These are phyloP conservation scores for Phytopythium aichiense DNA, from an alignment of 352 stramenopile genomes.

Conservation along the genomic window DNA sequence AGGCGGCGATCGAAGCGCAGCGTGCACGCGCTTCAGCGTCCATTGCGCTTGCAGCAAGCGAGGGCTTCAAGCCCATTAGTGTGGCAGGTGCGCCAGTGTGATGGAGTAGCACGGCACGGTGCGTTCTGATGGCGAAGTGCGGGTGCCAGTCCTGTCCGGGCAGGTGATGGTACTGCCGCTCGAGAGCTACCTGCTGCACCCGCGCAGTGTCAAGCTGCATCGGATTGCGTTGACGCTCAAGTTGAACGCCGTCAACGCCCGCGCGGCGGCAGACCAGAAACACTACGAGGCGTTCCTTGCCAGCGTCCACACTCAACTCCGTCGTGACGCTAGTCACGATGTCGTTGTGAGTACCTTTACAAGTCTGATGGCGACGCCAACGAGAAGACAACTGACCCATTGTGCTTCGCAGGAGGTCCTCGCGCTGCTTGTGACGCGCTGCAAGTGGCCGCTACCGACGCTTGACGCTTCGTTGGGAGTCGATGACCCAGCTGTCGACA, in stretches of 20 bases:
- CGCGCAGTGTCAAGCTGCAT: constrained; percentile 31
- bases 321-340: constrained; percentile 16
- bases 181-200: constrained; percentile 34
- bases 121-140: background rate
- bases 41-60: constrained; percentile 35
- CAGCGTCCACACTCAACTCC: constrained; percentile 17
- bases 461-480: constrained; percentile 19
- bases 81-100: constrained; percentile 26
- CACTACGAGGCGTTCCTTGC: constrained; percentile 27
- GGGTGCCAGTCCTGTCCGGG: constrained; percentile 23
- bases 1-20: constrained; percentile 15
- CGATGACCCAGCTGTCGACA: constrained; percentile 19
- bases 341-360: constrained; percentile 14
- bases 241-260: constrained; percentile 34
- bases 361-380: background rate
- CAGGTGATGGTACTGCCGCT: constrained; percentile 20
- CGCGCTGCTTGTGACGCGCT: constrained; percentile 29
- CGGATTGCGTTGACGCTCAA: constrained; percentile 35
- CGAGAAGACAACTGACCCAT: background rate
- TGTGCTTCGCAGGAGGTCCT: constrained; percentile 25
- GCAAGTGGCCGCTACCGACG: constrained; percentile 20
- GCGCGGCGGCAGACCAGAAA: constrained; percentile 12
- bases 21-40: constrained; percentile 17
- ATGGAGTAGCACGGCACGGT: background rate
- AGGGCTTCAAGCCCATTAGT: constrained; percentile 18